phyloP scores from a whole-genome alignment of 768 basidiomycete genomes.

The Pleurotus sapidus region DNA sequence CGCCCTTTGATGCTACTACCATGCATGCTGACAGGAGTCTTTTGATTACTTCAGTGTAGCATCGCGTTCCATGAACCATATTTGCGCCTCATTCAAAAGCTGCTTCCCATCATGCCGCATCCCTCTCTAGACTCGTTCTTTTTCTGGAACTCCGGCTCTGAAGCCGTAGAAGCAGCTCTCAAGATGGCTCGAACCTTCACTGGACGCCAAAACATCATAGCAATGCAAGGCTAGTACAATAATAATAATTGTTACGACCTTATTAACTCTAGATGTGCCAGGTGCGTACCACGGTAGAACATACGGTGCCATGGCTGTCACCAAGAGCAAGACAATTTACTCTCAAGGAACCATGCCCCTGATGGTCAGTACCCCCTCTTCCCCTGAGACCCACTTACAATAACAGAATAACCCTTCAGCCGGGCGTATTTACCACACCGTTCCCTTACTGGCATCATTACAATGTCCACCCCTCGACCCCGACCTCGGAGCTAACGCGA shows the following conservation, averaged over 20 bases:
- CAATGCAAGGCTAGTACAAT: constrained; percentile 69
- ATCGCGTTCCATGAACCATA: constrained; percentile 88
- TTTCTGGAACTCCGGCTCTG: constrained; percentile 96
- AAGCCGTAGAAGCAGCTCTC: constrained; percentile 86
- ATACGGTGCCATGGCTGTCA: constrained; percentile 89
- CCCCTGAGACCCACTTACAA: too few relatives aligned
- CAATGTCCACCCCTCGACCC: constrained; percentile 52
- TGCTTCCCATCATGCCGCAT: constrained; percentile 89
- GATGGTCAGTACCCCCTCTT: constrained; percentile 54
- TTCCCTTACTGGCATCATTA: constrained; percentile 95
- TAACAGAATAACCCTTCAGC: constrained; percentile 37
- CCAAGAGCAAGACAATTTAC: constrained; percentile 92
- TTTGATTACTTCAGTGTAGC: constrained; percentile 60
- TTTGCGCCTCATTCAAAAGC: constrained; percentile 78
- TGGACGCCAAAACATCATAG: constrained; percentile 82
- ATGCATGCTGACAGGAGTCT: background rate
- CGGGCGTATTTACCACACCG: constrained; percentile 76
- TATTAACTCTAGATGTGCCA: constrained; percentile 16
- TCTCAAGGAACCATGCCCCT: constrained; percentile 74
- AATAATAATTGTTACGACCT: too few relatives aligned
- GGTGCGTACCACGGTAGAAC: constrained; percentile 92
- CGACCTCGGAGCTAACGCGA: constrained; percentile 53
- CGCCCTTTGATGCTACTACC: too few relatives aligned
- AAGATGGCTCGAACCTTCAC: constrained; percentile 85
- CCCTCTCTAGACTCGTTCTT: constrained; percentile 92